Percentiles rank a stretch among this genome's conserved stretches.
Conservation (phyloP, 768 basidiomycete genomes). For the Suillus subluteus region DNA sequence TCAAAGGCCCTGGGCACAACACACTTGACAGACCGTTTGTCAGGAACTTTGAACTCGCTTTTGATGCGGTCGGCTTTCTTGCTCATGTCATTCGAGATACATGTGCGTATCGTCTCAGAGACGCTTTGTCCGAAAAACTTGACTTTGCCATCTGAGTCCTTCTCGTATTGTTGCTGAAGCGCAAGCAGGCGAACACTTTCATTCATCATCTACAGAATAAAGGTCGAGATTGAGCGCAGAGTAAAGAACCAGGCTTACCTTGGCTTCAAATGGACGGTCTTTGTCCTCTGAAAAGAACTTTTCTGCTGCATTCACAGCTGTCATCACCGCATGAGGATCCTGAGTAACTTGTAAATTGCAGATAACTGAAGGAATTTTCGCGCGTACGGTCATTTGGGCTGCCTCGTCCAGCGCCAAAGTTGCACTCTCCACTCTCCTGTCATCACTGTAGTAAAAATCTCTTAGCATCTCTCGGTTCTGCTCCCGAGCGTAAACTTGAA, state of each 20-base stretch:
- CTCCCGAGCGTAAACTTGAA: conserved; percentile 90
- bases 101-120: conserved; percentile 82
- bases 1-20: neutral
- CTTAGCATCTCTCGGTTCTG: conserved; percentile 90
- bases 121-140: conserved; percentile 82
- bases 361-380: neutral
- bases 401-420: conserved; percentile 88
- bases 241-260: conserved; percentile 48
- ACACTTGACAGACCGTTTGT: conserved; percentile 72
- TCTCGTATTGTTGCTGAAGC: conserved; percentile 86
- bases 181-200: conserved; percentile 78
- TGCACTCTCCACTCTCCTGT: conserved; percentile 91
- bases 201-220: conserved; percentile 77
- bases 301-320: conserved; percentile 78
- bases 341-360: conserved; percentile 32
- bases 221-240: neutral
- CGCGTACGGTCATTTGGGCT: conserved; percentile 58
- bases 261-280: conserved; percentile 88
- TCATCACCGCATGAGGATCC: conserved; percentile 75
- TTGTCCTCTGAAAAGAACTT: conserved; percentile 97
- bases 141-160: conserved; percentile 79
- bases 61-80: conserved; percentile 91
- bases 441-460: conserved; percentile 98
- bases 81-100: conserved; percentile 75
- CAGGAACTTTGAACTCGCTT: conserved; percentile 90